These are phyloP conservation scores for Globisporangium iwayamae DNA, from an alignment of 352 stramenopile genomes.

Conservation along the genomic window DNA sequence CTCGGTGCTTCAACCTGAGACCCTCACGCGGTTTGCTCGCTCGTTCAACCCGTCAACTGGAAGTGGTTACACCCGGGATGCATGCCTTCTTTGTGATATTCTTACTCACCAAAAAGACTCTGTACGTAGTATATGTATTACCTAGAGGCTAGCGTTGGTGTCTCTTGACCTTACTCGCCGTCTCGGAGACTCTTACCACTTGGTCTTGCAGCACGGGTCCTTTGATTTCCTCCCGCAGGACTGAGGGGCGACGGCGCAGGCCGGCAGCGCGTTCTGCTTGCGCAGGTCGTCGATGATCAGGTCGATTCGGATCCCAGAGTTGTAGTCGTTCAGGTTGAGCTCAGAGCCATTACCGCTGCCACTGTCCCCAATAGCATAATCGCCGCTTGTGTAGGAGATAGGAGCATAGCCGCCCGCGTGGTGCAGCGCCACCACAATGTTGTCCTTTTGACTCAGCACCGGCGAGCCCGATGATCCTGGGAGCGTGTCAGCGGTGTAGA, in stretches of 20 bases:
- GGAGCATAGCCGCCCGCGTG: constrained; percentile 31
- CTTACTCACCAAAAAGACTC: too few relatives aligned
- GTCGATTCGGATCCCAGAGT: constrained; percentile 35
- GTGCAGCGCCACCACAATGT: constrained; percentile 66
- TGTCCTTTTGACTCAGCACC: constrained; percentile 52
- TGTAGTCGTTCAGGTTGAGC: constrained; percentile 19
- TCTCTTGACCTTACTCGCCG: not conserved
- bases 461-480: constrained; percentile 65
- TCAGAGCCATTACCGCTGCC: not conserved
- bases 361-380: not conserved
- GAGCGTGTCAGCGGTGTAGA: constrained; percentile 66
- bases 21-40: too few relatives aligned
- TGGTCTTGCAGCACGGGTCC: constrained; percentile 9
- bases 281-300: constrained; percentile 31
- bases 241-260: constrained; percentile 18
- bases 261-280: constrained; percentile 17
- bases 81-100: too few relatives aligned
- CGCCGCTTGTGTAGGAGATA: not conserved
- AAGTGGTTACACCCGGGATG: too few relatives aligned
- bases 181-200: constrained; percentile 2
- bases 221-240: not conserved
- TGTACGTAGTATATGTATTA: too few relatives aligned
- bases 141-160: not conserved
- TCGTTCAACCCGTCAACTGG: too few relatives aligned
- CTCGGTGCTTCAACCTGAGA: too few relatives aligned